Evolutionary conservation across 805 yeast species (phyloP).

Genomic region (Candida endomychidarum): DNA sequence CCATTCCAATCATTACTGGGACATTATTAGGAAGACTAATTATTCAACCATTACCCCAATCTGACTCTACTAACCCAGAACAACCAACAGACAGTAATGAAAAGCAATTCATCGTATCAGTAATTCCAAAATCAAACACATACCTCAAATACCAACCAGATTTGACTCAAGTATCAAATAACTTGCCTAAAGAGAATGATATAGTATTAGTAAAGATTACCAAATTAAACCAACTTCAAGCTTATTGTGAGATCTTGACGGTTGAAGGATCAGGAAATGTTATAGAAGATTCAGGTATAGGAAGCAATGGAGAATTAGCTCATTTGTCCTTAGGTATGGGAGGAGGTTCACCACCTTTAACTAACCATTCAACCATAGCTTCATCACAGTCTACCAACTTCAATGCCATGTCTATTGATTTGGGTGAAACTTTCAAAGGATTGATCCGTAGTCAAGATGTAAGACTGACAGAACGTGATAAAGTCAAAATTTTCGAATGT

Average conservation of each 20-base stretch:
- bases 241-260: constrained; percentile 68
- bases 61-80: too few species aligned
- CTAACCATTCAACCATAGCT: constrained; percentile 35
- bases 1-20: constrained; percentile 49
- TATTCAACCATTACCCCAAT: too few species aligned
- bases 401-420: constrained; percentile 52
- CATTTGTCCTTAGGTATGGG: constrained; percentile 44
- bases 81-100: constrained; percentile 13
- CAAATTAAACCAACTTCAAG: constrained; percentile 66
- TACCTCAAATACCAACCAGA: constrained; percentile 2
- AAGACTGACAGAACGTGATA: constrained; percentile 87
- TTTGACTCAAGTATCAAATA: constrained; percentile 32
- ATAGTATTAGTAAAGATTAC: constrained; percentile 75
- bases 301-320: constrained; percentile 49
- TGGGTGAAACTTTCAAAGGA: constrained; percentile 89
- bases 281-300: constrained; percentile 63
- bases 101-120: constrained; percentile 14
- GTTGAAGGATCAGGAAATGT: constrained; percentile 64
- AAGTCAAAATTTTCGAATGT: constrained; percentile 72
- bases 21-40: constrained; percentile 63
- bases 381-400: constrained; percentile 39
- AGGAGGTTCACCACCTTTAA: constrained; percentile 51
- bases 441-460: constrained; percentile 84
- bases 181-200: constrained; percentile 82
- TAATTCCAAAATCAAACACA: constrained; percentile 7